Percentiles rank a stretch among this genome's conserved stretches.
Evolutionary conservation across 2,329 filamentous ascomycete genomes (phyloP).

Genomic region (Verticillium isaacii): DNA sequence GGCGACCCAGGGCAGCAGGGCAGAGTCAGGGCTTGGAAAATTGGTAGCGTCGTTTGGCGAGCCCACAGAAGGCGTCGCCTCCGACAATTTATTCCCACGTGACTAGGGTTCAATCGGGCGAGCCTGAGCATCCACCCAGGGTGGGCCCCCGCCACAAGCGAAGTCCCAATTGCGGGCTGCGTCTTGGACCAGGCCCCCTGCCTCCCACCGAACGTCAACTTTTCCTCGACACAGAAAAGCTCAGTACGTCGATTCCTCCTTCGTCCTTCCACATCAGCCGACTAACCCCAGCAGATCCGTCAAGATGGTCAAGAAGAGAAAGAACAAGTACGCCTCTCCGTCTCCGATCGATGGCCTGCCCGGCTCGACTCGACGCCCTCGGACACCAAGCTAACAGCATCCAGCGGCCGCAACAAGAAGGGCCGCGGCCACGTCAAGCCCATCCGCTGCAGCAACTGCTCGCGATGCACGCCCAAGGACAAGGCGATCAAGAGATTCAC

Average conservation of each 20-base stretch:
- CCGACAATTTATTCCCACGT: neutral
- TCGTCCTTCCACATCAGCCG: constrained; percentile 14
- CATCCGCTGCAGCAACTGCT: constrained; percentile 74
- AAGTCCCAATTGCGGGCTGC: neutral
- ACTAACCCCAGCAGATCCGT: constrained; percentile 40
- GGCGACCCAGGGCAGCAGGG: neutral
- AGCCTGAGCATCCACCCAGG: neutral
- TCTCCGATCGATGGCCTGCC: too few relatives aligned
- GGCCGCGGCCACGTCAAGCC: constrained; percentile 99
- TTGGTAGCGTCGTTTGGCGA: neutral
- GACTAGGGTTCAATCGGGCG: neutral
- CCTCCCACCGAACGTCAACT: constrained; percentile 7
- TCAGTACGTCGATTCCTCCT: constrained; percentile 15
- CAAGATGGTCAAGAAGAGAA: constrained; percentile 71
- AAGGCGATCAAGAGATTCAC: constrained; percentile 99
- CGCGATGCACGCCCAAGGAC: constrained; percentile 93
- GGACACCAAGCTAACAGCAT: constrained; percentile 14
- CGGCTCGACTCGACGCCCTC: too few relatives aligned
- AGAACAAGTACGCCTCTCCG: constrained; percentile 52
- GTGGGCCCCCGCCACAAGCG: neutral
- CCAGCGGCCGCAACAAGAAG: constrained; percentile 98
- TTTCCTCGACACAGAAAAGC: constrained; percentile 10
- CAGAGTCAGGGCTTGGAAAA: neutral
- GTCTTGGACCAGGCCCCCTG: constrained; percentile 1
- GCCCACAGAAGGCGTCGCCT: neutral